Percentiles rank a stretch among this genome's conserved stretches.
Conservation (phyloP, 23 red algal species). For the Gracilaria caudata region DNA sequence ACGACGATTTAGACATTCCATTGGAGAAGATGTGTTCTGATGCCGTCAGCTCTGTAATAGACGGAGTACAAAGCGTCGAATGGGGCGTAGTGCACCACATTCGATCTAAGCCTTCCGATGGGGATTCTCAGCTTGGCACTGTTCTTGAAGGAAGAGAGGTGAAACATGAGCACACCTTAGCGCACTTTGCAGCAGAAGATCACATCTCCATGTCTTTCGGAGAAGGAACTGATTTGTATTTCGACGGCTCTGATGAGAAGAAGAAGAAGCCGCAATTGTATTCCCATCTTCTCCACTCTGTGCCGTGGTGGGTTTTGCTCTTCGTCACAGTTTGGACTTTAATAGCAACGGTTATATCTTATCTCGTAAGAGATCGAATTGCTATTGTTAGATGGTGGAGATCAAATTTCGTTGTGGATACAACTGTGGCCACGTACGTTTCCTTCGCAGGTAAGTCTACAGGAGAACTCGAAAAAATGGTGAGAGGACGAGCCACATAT, state of each 20-base stretch:
- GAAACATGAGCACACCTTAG: slow-evolving; percentile 14
- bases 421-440: slow-evolving; percentile 38
- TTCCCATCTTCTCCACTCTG: slow-evolving; percentile 39
- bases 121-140: slow-evolving; percentile 5
- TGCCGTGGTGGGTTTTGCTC: slow-evolving; percentile 53
- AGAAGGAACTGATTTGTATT: background rate
- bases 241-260: background rate
- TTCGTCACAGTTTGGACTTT: slow-evolving; percentile 42
- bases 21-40: slow-evolving; percentile 25
- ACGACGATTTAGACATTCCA: slow-evolving; percentile 45
- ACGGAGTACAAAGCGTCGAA: slow-evolving; percentile 20
- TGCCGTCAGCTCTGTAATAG: slow-evolving; percentile 12
- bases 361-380: background rate
- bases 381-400: slow-evolving; percentile 18
- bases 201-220: background rate
- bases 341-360: slow-evolving; percentile 31
- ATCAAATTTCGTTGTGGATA: slow-evolving; percentile 17
- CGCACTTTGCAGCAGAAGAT: slow-evolving; percentile 11
- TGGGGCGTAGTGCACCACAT: slow-evolving; percentile 10
- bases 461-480: background rate
- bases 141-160: background rate
- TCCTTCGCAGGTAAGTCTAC: slow-evolving; percentile 31
- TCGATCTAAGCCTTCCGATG: background rate
- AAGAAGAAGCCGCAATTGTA: slow-evolving; percentile 40
- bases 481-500: too few relatives aligned